phyloP scores from a whole-genome alignment of 2,329 filamentous ascomycete species.

The Sarocladium oryzae region DNA sequence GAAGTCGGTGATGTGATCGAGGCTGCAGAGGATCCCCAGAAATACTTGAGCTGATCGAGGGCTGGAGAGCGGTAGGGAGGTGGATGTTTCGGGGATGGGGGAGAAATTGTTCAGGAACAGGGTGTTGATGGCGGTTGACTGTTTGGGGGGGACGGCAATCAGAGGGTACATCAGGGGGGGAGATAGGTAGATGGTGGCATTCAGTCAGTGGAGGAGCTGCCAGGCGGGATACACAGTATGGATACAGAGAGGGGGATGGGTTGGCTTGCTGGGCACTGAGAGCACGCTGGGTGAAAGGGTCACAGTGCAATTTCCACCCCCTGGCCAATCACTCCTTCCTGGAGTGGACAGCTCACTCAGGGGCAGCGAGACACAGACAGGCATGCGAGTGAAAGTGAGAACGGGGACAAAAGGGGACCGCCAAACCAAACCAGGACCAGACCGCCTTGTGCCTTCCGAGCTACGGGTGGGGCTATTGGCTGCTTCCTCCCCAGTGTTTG shows the following conservation, averaged over 20 bases:
- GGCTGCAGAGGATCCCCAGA: neutral
- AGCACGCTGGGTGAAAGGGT: neutral
- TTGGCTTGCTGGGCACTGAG: no score
- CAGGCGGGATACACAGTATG: neutral
- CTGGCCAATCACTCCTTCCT: constrained; percentile 7
- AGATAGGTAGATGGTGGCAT: no score
- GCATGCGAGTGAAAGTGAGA: neutral
- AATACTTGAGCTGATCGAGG: constrained; percentile 1
- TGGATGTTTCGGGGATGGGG: neutral
- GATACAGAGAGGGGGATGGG: no score
- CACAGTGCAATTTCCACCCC: constrained; percentile 1
- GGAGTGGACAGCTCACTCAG: constrained; percentile 4
- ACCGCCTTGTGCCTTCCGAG: constrained; percentile 3
- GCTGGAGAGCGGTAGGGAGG: constrained; percentile 6
- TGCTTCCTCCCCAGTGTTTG: neutral
- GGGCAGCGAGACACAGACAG: neutral
- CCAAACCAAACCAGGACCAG: neutral
- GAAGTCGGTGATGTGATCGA: constrained; percentile 1
- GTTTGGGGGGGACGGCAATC: neutral
- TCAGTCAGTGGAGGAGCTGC: neutral
- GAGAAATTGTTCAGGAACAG: constrained; percentile 9
- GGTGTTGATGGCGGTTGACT: constrained; percentile 6
- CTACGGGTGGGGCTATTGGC: neutral
- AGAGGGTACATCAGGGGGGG: neutral
- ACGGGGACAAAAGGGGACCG: constrained; percentile 6